These are phyloP conservation scores for Beauveria caledonica DNA, from an alignment of 2,329 filamentous ascomycete genomes.

Conservation along the genomic window DNA sequence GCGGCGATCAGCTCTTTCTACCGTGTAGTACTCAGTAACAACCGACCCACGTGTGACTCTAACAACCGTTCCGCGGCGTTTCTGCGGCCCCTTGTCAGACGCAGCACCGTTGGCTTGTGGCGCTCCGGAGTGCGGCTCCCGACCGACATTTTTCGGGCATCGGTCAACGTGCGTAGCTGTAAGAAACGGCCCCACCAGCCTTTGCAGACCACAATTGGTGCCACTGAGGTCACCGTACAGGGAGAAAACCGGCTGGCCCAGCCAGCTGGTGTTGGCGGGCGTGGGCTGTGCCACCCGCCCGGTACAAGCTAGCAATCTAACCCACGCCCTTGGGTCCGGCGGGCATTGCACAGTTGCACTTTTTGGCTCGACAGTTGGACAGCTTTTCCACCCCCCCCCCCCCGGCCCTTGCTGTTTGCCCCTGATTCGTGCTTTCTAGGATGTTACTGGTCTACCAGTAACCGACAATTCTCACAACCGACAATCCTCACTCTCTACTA, in stretches of 20 bases:
- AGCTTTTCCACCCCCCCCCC: not conserved
- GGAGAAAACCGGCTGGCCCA: not conserved
- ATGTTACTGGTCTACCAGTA: too few species aligned
- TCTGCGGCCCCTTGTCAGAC: constrained; percentile 8
- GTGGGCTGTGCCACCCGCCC: not conserved
- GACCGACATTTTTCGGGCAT: constrained; percentile 13
- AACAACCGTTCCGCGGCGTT: constrained; percentile 2
- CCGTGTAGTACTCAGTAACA: too few species aligned
- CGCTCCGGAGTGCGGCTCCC: constrained; percentile 11
- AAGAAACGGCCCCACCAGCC: not conserved
- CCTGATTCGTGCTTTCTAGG: too few species aligned
- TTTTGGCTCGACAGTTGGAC: not conserved
- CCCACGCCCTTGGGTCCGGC: not conserved
- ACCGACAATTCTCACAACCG: too few species aligned
- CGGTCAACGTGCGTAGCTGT: not conserved
- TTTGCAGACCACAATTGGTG: not conserved
- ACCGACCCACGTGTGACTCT: not conserved
- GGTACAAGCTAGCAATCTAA: not conserved
- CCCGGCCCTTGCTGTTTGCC: too few species aligned
- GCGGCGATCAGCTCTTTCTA: too few species aligned
- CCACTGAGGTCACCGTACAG: constrained; percentile 8
- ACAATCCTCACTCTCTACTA: too few species aligned
- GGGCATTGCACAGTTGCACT: not conserved
- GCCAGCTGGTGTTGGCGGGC: not conserved
- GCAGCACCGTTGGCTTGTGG: constrained; percentile 13